Evolutionary conservation across 371 early-diverging fungal genomes (phyloP).

Genomic region (Basidiobolus heterosporus): DNA sequence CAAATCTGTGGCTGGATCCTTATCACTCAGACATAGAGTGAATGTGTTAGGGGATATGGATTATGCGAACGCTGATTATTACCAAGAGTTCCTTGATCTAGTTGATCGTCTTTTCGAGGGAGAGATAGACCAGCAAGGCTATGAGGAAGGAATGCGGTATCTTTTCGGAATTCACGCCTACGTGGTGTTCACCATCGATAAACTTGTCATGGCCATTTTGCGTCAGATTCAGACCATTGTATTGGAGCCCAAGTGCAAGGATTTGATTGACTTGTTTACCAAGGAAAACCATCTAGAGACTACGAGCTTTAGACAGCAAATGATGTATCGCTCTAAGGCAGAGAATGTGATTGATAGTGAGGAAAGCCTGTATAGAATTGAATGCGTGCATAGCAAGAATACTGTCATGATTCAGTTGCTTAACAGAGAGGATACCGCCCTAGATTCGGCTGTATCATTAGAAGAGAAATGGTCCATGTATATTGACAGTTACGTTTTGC

Average conservation of each 20-base stretch:
- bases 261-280: constrained; percentile 43
- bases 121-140: constrained; percentile 65
- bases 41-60: not conserved
- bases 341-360: constrained; percentile 60
- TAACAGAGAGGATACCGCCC: constrained; percentile 36
- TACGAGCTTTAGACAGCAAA: constrained; percentile 45
- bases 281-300: constrained; percentile 26
- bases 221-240: constrained; percentile 53
- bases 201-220: constrained; percentile 48
- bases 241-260: constrained; percentile 29
- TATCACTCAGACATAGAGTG: not conserved
- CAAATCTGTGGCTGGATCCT: constrained; percentile 32
- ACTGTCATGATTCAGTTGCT: not conserved
- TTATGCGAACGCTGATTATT: constrained; percentile 32
- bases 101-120: constrained; percentile 63
- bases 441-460: constrained; percentile 50
- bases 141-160: constrained; percentile 81
- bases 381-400: constrained; percentile 41
- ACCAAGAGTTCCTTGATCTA: constrained; percentile 50
- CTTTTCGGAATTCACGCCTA: constrained; percentile 79
- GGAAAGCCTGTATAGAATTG: constrained; percentile 70
- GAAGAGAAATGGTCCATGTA: constrained; percentile 87
- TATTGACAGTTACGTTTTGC: constrained; percentile 74
- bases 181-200: constrained; percentile 73
- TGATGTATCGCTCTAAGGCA: constrained; percentile 66